Evolutionary conservation across 768 basidiomycete genomes (phyloP).

Genomic region (Ephemerocybe angulata): DNA sequence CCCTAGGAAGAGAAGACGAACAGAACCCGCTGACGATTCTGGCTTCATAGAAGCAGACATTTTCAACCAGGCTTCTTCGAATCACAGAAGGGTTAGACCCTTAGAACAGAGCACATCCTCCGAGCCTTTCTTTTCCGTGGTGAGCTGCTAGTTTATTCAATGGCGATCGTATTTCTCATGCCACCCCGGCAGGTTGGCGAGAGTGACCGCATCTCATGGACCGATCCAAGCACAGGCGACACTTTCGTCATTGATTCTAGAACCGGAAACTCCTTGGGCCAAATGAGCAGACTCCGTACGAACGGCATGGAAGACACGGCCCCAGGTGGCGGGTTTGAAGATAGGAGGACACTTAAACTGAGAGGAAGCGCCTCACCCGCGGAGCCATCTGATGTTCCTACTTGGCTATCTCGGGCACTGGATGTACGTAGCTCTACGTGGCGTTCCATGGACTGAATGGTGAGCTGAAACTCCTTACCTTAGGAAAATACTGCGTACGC

Average conservation of each 20-base stretch:
- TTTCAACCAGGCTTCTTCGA: conserved; percentile 14
- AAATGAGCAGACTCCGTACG: conserved; percentile 8
- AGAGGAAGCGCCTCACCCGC: not conserved
- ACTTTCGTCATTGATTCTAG: conserved; percentile 59
- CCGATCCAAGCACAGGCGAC: conserved; percentile 59
- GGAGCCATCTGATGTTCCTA: conserved; percentile 36
- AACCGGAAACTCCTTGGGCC: conserved; percentile 62
- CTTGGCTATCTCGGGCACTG: conserved; percentile 64
- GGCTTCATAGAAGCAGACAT: conserved; percentile 30
- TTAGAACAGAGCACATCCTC: conserved; percentile 6
- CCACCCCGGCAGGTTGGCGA: conserved; percentile 20
- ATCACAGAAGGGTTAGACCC: conserved; percentile 10
- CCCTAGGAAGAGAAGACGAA: conserved; percentile 52
- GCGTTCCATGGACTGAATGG: too few species aligned
- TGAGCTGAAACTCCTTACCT: too few species aligned
- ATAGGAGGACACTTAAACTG: conserved; percentile 8
- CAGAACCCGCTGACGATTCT: conserved; percentile 29
- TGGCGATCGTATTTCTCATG: conserved; percentile 8
- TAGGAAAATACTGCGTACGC: conserved; percentile 61
- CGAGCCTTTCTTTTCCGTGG: conserved; percentile 18
- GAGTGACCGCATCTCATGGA: conserved; percentile 47
- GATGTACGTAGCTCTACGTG: conserved; percentile 35
- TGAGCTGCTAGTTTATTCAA: conserved; percentile 8
- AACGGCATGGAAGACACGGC: not conserved
- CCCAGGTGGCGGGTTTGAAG: not conserved